Percentiles rank a stretch among this genome's conserved stretches.
Conservation (phyloP, 2,329 filamentous ascomycete species). For the Trichoderma cornu-damae region DNA sequence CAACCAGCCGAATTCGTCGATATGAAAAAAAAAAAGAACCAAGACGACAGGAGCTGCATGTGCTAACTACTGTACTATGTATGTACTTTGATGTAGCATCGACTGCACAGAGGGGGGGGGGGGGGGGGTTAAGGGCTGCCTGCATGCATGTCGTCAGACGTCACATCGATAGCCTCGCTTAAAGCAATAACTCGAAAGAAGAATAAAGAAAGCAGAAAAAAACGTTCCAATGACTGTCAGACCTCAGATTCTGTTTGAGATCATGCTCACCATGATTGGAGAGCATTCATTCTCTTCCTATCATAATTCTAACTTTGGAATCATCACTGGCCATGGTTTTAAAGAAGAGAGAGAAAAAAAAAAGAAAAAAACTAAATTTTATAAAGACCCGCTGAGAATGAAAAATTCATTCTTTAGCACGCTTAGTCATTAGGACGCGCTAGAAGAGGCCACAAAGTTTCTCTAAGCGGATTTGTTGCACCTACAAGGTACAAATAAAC, state of each 20-base stretch:
- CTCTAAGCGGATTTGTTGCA: neutral
- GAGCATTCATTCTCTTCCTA: slow-evolving; percentile 65
- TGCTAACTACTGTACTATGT: neutral
- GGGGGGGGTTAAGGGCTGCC: too few relatives aligned
- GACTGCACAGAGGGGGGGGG: neutral
- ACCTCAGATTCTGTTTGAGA: slow-evolving; percentile 62
- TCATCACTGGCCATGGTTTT: slow-evolving; percentile 56
- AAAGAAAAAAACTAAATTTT: slow-evolving; percentile 26
- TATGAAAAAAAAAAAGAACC: neutral
- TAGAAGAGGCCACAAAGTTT: neutral
- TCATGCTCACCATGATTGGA: slow-evolving; percentile 48
- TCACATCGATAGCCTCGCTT: neutral
- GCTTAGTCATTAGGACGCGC: slow-evolving; percentile 27
- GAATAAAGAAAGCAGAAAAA: neutral
- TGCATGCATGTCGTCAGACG: neutral
- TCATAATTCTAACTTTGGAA: slow-evolving; percentile 51
- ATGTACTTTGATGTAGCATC: too few relatives aligned
- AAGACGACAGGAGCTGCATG: neutral
- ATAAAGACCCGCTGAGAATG: neutral
- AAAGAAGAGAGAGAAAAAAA: too few relatives aligned
- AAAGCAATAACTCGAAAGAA: neutral
- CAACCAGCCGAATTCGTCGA: neutral
- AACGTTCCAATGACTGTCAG: slow-evolving; percentile 19
- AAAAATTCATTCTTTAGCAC: slow-evolving; percentile 23
- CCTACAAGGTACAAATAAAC: too few relatives aligned